Evolutionary conservation across 352 stramenopile species (phyloP), one percentile per base, ranked within the genome.

Genomic region (Pythium sp.): DNA sequence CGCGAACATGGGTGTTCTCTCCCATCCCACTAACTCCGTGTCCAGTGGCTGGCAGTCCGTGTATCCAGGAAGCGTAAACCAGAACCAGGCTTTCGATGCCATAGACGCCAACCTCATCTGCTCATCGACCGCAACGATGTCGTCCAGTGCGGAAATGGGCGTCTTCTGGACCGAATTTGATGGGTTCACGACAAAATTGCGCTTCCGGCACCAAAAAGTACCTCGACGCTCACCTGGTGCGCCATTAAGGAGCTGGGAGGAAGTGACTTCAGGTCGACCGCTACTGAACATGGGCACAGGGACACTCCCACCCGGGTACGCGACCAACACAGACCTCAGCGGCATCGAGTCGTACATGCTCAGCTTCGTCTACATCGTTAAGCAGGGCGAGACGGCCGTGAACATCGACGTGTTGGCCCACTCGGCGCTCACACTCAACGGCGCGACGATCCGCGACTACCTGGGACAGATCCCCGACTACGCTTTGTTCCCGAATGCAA

Each of bases 101-200:
- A 67, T 78, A 5, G 75, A 87, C 15, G 69, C 72, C 0, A 59
- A 69, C 5, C 58, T 91, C 0, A 58, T 90, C 3, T 94, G 86
- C 38, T 79, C 77, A 0, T 75, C 68, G 2, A 53, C 63, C 6
- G 67, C 60, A 0, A 60, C 67, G 30, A 56, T 22, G 3, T n/a
- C 51, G 0, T 51, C 59, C 3, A 62, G 46, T 2, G 15, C 65
- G 51, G 62, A 65, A 5, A 67, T 79, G 1, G 86, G 81, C 5
- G 14, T 92, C 8, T 43, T 89, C 6, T 94, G 86, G 86, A 92
- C 82, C 0, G 86, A 94, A 46, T 92, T 85, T 46, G 84, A 94
- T 49, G 86, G 84, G 0, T 78, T 87, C 28, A 78, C 82, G 2
- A 78, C 82, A 8, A 92, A 94, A 46, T 53, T 92, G 18, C 82